phyloP scores from a whole-genome alignment of 83 land plant genomes.

The Diphasiastrum complanatum region DNA sequence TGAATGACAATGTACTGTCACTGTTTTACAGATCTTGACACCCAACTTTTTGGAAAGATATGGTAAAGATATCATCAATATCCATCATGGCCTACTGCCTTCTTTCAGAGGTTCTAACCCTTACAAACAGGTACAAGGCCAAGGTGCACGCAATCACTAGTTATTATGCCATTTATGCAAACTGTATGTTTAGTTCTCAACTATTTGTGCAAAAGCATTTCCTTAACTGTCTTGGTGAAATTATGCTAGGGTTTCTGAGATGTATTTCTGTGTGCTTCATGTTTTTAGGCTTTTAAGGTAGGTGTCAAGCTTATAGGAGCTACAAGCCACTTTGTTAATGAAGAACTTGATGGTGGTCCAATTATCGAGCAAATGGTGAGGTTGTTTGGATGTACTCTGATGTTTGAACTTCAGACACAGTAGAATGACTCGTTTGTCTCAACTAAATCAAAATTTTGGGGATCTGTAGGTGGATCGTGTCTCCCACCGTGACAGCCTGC shows the following conservation, averaged over 20 bases:
- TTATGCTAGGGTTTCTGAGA: too few relatives aligned
- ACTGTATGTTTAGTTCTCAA: too few relatives aligned
- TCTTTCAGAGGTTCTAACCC: slow-evolving; percentile 96
- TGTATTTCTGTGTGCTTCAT: slow-evolving; percentile 2
- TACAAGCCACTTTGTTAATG: slow-evolving; percentile 89
- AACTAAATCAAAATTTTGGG: neutral
- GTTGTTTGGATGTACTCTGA: too few relatives aligned
- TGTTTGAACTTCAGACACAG: neutral
- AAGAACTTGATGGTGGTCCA: slow-evolving; percentile 87
- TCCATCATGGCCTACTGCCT: slow-evolving; percentile 96
- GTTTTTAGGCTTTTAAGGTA: slow-evolving; percentile 82
- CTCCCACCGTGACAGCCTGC: slow-evolving; percentile 68
- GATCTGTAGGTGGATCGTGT: slow-evolving; percentile 65
- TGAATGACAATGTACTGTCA: neutral
- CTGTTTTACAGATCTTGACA: slow-evolving; percentile 60
- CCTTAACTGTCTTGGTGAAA: too few relatives aligned
- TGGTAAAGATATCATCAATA: slow-evolving; percentile 85
- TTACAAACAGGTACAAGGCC: slow-evolving; percentile 59
- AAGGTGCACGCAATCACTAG: too few relatives aligned
- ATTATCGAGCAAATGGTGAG: slow-evolving; percentile 95
- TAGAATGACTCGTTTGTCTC: neutral
- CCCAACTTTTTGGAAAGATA: slow-evolving; percentile 58
- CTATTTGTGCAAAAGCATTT: too few relatives aligned
- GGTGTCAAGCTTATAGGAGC: slow-evolving; percentile 98
- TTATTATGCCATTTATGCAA: too few relatives aligned